Conservation (phyloP, 2,329 filamentous ascomycete genomes). For the Fusarium kyushuense region DNA sequence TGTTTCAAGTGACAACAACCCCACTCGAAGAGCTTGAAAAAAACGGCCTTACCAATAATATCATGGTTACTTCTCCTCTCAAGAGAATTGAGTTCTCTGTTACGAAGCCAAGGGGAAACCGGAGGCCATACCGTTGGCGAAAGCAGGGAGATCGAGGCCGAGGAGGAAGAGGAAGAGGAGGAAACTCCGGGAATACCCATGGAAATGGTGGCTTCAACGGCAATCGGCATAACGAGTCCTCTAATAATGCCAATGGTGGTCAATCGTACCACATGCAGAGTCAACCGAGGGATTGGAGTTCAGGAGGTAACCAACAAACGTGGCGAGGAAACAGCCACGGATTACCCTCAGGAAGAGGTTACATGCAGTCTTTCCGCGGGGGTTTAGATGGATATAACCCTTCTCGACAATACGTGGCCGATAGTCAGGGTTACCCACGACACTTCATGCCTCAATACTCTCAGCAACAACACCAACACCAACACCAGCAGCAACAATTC, state of each 20-base stretch:
- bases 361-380: background rate
- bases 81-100: constrained; percentile 74
- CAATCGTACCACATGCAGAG: background rate
- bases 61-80: constrained; percentile 76
- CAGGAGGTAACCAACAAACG: background rate
- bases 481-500: constrained; percentile 9
- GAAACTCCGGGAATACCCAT: background rate
- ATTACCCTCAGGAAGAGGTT: background rate
- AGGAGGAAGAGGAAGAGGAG: constrained; percentile 25
- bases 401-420: background rate
- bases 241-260: background rate
- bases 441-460: background rate
- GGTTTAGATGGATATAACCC: background rate
- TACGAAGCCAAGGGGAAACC: constrained; percentile 59
- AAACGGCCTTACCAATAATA: constrained; percentile 66
- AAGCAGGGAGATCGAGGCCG: constrained; percentile 29
- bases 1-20: no score
- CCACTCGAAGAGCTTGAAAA: constrained; percentile 65
- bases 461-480: background rate
- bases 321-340: background rate
- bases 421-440: background rate
- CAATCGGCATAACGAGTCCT: background rate
- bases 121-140: background rate
- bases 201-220: constrained; percentile 4
- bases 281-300: background rate